Evolutionary conservation across 176 grass and related monocot species (phyloP).

Genomic region (Pharus latifolius): DNA sequence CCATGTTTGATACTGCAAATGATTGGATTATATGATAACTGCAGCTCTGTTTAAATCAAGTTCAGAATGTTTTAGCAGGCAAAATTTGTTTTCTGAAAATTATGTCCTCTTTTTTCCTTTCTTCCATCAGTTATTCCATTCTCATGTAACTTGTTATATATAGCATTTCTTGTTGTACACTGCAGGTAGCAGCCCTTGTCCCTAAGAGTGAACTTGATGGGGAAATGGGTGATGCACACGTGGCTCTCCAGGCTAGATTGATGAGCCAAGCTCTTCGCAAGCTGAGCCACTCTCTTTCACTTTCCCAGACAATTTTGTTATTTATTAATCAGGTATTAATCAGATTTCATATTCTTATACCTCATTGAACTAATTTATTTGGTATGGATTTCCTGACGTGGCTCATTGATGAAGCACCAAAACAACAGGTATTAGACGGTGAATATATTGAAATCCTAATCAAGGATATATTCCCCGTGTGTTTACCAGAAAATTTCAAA

Average conservation of each 20-base stretch:
- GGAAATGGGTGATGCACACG: conserved; percentile 95
- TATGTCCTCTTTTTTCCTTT: no score
- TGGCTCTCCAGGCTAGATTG: conserved; percentile 91
- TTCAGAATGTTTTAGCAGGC: no score
- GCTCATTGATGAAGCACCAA: neutral
- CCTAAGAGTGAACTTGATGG: conserved; percentile 93
- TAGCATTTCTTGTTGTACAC: conserved; percentile 5
- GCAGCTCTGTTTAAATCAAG: no score
- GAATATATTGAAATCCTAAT: neutral
- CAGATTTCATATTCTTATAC: neutral
- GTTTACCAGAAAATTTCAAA: neutral
- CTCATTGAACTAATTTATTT: neutral
- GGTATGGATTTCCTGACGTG: neutral
- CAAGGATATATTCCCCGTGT: neutral
- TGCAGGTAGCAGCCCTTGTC: conserved; percentile 93
- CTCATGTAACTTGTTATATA: no score
- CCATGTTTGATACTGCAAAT: neutral
- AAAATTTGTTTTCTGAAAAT: no score
- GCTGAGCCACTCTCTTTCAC: conserved; percentile 84
- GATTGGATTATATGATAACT: no score
- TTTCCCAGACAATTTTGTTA: conserved; percentile 75
- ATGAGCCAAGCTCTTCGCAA: conserved; percentile 98
- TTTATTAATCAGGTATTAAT: conserved; percentile 89
- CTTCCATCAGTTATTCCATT: no score
- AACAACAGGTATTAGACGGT: neutral